A percentile compares a stretch with the other conserved stretches of the same genome.
Conservation (phyloP, 305 asterid species). For the Salvia sclarea region DNA sequence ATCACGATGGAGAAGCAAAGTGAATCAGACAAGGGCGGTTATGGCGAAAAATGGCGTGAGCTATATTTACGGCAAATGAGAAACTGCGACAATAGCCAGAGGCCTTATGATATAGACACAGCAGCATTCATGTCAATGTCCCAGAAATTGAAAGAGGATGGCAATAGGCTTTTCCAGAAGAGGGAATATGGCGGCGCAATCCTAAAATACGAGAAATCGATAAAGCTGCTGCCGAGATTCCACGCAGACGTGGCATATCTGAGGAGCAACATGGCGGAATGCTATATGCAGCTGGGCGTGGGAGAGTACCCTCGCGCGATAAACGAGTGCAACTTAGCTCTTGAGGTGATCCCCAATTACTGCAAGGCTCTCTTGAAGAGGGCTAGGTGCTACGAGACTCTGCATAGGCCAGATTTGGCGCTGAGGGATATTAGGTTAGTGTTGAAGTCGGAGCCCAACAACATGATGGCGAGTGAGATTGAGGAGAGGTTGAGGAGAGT, state of each 20-base stretch:
- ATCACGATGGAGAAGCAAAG: conserved; percentile 55
- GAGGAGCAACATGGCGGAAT: conserved; percentile 82
- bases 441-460: conserved; percentile 66
- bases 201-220: conserved; percentile 71
- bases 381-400: conserved; percentile 82
- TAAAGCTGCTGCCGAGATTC: conserved; percentile 72
- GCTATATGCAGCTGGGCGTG: conserved; percentile 82
- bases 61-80: conserved; percentile 45
- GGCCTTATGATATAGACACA: conserved; percentile 59
- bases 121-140: conserved; percentile 71
- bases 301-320: conserved; percentile 81
- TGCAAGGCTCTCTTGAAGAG: conserved; percentile 85
- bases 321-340: conserved; percentile 84
- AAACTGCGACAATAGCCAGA: conserved; percentile 42
- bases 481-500: conserved; percentile 60
- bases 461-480: conserved; percentile 78
- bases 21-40: conserved; percentile 36
- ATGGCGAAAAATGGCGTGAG: conserved; percentile 53
- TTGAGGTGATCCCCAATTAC: conserved; percentile 77
- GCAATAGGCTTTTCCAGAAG: conserved; percentile 70
- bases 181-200: conserved; percentile 76
- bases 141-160: conserved; percentile 70
- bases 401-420: conserved; percentile 74
- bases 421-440: conserved; percentile 64
- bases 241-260: conserved; percentile 74